Conservation (phyloP, 257 asterid species). For the Solanum ahanhuiri region DNA sequence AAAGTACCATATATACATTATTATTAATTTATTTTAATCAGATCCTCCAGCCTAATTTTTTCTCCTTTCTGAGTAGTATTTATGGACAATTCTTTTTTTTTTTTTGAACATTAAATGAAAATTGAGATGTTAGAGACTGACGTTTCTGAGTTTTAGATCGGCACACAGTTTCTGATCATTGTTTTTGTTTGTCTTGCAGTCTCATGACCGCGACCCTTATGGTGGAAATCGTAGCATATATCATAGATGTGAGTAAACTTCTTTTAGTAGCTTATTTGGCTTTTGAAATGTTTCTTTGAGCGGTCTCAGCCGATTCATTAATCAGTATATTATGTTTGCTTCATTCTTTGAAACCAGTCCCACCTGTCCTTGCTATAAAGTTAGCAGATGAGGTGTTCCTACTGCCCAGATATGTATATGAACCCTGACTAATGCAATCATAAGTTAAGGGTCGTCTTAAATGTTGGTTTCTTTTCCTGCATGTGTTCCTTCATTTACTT, state of each 20-base stretch:
- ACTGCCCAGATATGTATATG: background rate
- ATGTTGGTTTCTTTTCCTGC: background rate
- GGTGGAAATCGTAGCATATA: conserved; percentile 15
- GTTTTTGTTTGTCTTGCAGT: conserved; percentile 21
- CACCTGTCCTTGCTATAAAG: background rate
- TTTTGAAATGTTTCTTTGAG: background rate
- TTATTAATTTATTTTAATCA: background rate
- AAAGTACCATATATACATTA: background rate
- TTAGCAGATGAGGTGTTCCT: background rate
- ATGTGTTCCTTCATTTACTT: background rate
- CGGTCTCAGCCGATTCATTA: background rate
- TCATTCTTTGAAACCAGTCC: background rate
- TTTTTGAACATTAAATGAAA: background rate
- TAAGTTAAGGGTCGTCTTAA: background rate
- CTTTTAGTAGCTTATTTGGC: background rate
- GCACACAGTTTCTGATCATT: background rate
- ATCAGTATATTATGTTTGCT: background rate
- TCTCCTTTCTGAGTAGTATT: background rate
- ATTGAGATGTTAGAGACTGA: background rate
- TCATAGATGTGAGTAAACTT: conserved; percentile 29
- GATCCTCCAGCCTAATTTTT: background rate
- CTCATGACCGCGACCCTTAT: conserved; percentile 25
- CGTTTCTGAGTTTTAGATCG: background rate
- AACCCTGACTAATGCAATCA: background rate
- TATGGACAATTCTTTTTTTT: background rate